Evolutionary conservation across 352 stramenopile genomes (phyloP), one percentile per base, ranked within the genome.

Genomic region (Pythium graminicola): DNA sequence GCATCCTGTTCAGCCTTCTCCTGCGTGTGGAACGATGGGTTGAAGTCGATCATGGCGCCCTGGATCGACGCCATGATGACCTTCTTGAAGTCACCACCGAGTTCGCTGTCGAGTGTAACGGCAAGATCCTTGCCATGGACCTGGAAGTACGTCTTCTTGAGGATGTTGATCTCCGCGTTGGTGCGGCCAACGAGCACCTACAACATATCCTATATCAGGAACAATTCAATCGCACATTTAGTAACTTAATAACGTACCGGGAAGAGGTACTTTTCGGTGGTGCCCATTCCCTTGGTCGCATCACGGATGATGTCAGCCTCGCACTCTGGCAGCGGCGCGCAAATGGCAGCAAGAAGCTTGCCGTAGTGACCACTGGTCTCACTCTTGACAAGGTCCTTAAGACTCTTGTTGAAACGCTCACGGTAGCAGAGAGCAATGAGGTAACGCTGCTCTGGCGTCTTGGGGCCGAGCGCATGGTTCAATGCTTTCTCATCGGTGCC

Each of bases 61-160:
- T 89, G 79, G 26, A 91, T 67, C 46, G 75, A 76, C 17, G 73
- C 76, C 47, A 87, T 61, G 51, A 89, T 71, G n/a, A 78, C 62
- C 60, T 85, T 87, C 62, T 79, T 79, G 45, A 89, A 72, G 64
- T 91, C 80, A 20, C 80, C 80, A 23, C 73, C 60, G 10, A 91
- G 62, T 28, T 91, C 80, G 39, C 60, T 62, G 52, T 84, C 65
- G 50, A 89, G 56, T 27, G 67, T 62, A 28, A 80, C 72, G 27
- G 68, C 69, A 41, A 91, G 54, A 39, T 91, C 80, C 35, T 83
- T 64, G 44, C 62, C 58, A 65, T 74, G 70, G 39, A 83, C 43
- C 28, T 85, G 71, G 48, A 76, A 89, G 65, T 74, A 91, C 0
- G 80, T 83, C 64, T 86, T 85, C 65, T 89, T 89, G 43, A 91